Base-by-base conservation (phyloP, 306 rosid genomes). In the Inga oerstediana region DNA sequence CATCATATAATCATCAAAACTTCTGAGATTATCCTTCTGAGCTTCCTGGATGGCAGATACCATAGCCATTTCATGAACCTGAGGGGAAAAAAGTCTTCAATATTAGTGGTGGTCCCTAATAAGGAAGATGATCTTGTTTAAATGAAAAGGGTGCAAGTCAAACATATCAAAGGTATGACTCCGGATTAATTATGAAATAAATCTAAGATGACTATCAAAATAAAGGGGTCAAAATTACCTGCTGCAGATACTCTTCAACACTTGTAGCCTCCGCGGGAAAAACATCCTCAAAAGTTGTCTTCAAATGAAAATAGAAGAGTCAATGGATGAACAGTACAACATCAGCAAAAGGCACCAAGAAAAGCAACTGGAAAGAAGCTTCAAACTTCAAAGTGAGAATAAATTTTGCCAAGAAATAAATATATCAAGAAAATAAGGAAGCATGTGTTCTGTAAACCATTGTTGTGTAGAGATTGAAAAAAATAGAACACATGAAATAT, bases 51-150 rank as follows among this genome's bases (percentile, higher is more conserved):
- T 88, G 45, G 99, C 97, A 19, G 98, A 96, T 79, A 96, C 92
- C 97, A 94, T 94, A 75, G 99, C 93, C 98, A 94, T 94, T 85
- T 96, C 98, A 87, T 92, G 99, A 87, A 94, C 99, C 99, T 96
- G 84, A 24, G 73, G 66, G 48, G 76, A 78, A 80, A 22, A 79
- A 16, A 27, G 73, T n/a, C 43, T 8, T 39, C 43, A 32, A 82
- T 32, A 10, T 62, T 5, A 14, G 27, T 24, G 45, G 37, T 52
- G 66, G 37, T 76, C 32, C 44, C 24, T 49, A 32, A 65, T 54
- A 81, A 68, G 70, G 66, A 39, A 46, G 30, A 66, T 66, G 51
- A 16, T 78, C 66, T 59, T 58, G 84, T 58, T 22, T 39, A 67
- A 54, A 54, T 54, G n/a, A 17, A 49, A 54, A 17, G 24, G 22